Base-by-base conservation (phyloP, 2,329 filamentous ascomycete genomes). In the Zymoseptoria tritici region DNA sequence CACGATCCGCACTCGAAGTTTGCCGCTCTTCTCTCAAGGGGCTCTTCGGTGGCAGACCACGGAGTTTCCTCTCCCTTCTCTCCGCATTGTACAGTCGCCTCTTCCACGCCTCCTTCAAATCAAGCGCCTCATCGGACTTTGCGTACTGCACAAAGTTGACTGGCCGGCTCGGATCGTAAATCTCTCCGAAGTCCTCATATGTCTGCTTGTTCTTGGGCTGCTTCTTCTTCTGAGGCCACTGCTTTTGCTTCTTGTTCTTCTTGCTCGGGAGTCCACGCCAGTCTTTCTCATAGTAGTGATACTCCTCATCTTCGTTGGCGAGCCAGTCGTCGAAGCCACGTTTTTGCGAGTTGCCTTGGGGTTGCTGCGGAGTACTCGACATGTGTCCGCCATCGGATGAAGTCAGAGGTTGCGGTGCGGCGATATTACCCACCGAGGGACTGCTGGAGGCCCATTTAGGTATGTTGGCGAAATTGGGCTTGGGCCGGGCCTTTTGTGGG, bases 131-230 rank as follows among this genome's bases (percentile, higher is more conserved):
- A 60, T 95, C 90, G 69, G 90, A 94, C 61, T 86, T 81, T 61
- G 89, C 83, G 71, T 94, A 97, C 70, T 93, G 89, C 58, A 92
- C 88, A 55, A 93, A 89, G 66, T 86, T 91, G 49, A 90, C 95
- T 8, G 92, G 91, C 49, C 89, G 80, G 9, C 87, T 80, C 0
- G 91, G 90, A 69, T 96, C 92, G 72, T 96, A 97, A 22, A 94
- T 83, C 72, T 95, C 91, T 72, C 96, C 89, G 91, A 91, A 97
- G 72, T 95, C 91, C 72, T 96, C 89, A 91, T 91, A 97, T 71
- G 96, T 87, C 53, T 62, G 61, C n/a, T 62, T 53, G n/a, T 81
- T 76, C 4, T 76, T 74, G 29, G 81, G 74, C 53, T 80, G 78
- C 5, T 84, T 79, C 64, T 83, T 81, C 61, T 85, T 82, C 22